These are phyloP conservation scores for Botrytis galanthina DNA, from an alignment of 2,329 filamentous ascomycete species.

Conservation along the genomic window DNA sequence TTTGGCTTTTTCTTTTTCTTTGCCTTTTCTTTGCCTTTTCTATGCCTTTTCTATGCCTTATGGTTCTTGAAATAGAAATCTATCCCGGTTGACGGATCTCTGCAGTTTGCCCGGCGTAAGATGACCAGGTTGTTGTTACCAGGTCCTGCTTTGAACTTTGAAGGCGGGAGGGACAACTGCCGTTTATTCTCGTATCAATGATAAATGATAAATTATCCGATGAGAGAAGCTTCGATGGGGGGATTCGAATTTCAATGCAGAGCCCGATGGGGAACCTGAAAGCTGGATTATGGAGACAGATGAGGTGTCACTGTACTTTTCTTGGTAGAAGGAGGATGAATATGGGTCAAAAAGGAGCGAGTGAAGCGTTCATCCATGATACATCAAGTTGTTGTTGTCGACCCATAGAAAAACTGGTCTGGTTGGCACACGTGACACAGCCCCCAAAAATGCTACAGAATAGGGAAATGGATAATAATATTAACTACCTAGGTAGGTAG, in stretches of 20 bases:
- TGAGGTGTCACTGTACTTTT: conserved; percentile 1
- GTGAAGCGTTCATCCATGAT: conserved; percentile 3
- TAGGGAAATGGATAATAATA: neutral
- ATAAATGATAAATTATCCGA: neutral
- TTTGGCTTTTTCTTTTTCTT: neutral
- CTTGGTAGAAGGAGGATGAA: neutral
- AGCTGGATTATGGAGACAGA: conserved; percentile 3
- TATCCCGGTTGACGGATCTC: conserved; percentile 1
- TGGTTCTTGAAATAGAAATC: conserved; percentile 1
- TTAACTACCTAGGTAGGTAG: too few relatives aligned
- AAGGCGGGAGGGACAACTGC: neutral
- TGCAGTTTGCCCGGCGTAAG: neutral
- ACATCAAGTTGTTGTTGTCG: neutral
- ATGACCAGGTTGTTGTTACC: neutral
- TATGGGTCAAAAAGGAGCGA: neutral
- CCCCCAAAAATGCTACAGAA: neutral
- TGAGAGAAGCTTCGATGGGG: neutral
- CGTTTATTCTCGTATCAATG: neutral
- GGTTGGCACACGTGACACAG: neutral
- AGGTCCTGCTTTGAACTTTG: neutral
- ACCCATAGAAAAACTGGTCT: conserved; percentile 11
- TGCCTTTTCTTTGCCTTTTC: neutral
- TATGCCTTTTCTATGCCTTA: neutral
- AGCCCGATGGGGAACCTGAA: neutral
- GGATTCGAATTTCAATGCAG: neutral